phyloP scores from a whole-genome alignment of 2,329 filamentous ascomycete genomes.

The Emmonsiellopsis sp. region DNA sequence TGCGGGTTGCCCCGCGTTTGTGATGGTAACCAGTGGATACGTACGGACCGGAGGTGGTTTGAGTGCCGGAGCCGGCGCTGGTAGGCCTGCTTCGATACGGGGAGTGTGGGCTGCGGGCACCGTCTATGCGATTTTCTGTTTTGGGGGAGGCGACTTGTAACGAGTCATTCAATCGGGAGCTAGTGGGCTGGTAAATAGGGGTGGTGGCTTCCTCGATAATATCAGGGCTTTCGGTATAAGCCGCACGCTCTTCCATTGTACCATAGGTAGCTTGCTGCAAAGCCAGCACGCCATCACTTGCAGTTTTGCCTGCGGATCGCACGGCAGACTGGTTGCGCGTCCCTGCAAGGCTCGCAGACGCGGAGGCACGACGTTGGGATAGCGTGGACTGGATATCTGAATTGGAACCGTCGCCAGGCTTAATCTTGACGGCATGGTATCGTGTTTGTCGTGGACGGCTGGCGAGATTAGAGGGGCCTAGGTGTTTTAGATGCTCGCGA shows the following conservation, averaged over 20 bases:
- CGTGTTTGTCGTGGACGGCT: slow-evolving; percentile 52
- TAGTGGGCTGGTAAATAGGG: background rate
- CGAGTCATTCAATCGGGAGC: background rate
- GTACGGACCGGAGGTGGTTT: slow-evolving; percentile 8
- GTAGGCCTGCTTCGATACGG: background rate
- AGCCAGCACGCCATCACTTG: slow-evolving; percentile 58
- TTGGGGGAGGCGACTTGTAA: background rate
- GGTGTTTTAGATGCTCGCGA: slow-evolving; percentile 52
- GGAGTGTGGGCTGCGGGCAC: background rate
- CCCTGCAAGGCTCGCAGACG: slow-evolving; percentile 35
- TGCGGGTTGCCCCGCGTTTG: slow-evolving; percentile 48
- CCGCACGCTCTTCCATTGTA: slow-evolving; percentile 26
- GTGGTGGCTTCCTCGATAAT: slow-evolving; percentile 11
- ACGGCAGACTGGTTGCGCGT: slow-evolving; percentile 48
- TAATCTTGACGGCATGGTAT: slow-evolving; percentile 57
- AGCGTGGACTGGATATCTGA: slow-evolving; percentile 17
- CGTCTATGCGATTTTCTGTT: background rate
- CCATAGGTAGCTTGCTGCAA: slow-evolving; percentile 49
- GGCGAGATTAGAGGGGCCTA: slow-evolving; percentile 56
- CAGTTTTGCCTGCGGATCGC: slow-evolving; percentile 45
- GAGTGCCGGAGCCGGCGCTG: slow-evolving; percentile 4
- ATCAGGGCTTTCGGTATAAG: slow-evolving; percentile 9
- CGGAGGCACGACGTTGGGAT: slow-evolving; percentile 18
- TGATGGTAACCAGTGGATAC: slow-evolving; percentile 14
- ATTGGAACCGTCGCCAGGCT: slow-evolving; percentile 41